Percentiles rank a stretch among this genome's conserved stretches.
phyloP scores from a whole-genome alignment of 345 rosid genomes.

The Aurinia saxatilis region DNA sequence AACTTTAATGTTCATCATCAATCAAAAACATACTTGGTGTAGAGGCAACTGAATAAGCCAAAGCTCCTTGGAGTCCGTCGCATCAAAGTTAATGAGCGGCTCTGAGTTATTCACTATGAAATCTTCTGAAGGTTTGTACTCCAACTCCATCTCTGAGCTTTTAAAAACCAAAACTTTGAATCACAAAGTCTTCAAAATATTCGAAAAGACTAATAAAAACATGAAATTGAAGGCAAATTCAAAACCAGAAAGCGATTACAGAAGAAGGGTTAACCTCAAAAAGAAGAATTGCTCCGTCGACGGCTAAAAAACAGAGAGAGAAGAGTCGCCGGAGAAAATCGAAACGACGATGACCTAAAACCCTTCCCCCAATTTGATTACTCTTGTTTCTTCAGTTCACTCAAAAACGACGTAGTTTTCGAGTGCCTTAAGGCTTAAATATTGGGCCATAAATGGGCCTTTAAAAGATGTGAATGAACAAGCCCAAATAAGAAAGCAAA shows the following conservation, averaged over 20 bases:
- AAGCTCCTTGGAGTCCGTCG: slow-evolving; percentile 45
- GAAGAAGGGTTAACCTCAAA: background rate
- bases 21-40: slow-evolving; percentile 34
- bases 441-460: slow-evolving; percentile 4
- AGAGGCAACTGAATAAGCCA: slow-evolving; percentile 83
- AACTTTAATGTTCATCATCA: background rate
- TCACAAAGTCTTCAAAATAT: background rate
- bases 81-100: slow-evolving; percentile 34
- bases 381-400: background rate
- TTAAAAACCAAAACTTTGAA: background rate
- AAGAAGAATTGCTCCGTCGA: background rate
- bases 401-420: background rate
- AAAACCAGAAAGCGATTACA: background rate
- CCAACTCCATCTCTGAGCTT: slow-evolving; percentile 19
- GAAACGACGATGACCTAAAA: slow-evolving; percentile 8
- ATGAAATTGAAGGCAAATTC: background rate
- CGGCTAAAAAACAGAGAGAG: background rate
- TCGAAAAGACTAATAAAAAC: background rate
- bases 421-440: too few species aligned
- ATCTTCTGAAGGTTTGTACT: slow-evolving; percentile 40
- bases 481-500: background rate
- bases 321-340: slow-evolving; percentile 13
- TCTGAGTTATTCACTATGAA: slow-evolving; percentile 34
- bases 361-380: background rate
- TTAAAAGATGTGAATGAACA: background rate